Evolutionary conservation across 163 green algal genomes (phyloP).

Genomic region (Scenedesmus sp.): DNA sequence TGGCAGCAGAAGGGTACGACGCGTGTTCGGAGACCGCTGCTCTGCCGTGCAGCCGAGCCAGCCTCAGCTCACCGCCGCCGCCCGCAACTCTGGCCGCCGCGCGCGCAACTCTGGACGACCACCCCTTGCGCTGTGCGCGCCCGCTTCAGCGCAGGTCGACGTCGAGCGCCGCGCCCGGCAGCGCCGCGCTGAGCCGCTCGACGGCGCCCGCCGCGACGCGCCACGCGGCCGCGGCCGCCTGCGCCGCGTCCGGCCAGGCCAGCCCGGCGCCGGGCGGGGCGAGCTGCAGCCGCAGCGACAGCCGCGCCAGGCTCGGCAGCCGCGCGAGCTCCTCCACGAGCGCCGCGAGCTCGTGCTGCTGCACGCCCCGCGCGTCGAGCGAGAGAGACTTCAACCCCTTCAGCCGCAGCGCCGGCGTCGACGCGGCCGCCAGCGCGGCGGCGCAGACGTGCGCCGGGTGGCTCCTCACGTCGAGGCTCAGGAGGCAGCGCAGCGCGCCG

Average conservation of each 20-base stretch:
- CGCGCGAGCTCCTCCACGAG: neutral
- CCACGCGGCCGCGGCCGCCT: neutral
- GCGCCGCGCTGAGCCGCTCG: neutral
- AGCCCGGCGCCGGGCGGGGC: neutral
- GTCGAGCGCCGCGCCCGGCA: slow-evolving; percentile 32
- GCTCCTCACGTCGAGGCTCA: neutral
- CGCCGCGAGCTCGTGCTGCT: neutral
- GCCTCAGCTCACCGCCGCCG: too few species aligned
- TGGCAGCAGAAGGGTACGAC: too few species aligned
- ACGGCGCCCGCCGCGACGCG: neutral
- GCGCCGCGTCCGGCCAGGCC: neutral
- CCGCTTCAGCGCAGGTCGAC: slow-evolving; percentile 9
- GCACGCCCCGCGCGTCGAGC: slow-evolving; percentile 16
- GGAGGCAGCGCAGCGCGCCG: too few species aligned
- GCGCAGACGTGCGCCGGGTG: neutral
- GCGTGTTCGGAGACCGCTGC: too few species aligned
- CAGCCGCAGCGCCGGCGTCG: neutral
- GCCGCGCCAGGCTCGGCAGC: slow-evolving; percentile 18
- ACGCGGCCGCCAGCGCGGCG: neutral
- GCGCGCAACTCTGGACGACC: too few species aligned
- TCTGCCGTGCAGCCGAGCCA: too few species aligned
- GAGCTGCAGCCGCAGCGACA: slow-evolving; percentile 19
- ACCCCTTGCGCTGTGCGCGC: too few species aligned
- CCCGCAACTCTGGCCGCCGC: too few species aligned
- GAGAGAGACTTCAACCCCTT: slow-evolving; percentile 14